Conservation (phyloP, 441 rosid species). For the Francoa sonchifolia region DNA sequence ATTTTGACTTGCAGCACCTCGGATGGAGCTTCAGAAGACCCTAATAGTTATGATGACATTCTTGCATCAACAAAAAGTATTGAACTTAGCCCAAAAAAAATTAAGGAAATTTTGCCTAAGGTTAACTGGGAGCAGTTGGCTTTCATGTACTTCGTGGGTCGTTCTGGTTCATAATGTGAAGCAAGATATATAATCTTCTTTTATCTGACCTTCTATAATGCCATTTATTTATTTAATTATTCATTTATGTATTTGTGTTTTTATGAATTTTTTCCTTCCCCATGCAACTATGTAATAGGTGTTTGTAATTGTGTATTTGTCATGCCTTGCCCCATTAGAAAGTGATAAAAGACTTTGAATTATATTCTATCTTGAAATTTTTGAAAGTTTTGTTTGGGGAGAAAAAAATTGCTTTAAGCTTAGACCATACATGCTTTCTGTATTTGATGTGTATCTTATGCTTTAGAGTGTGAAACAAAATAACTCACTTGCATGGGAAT, state of each 20-base stretch:
- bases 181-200: conserved; percentile 40
- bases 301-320: too few relatives aligned
- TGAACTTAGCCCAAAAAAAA: conserved; percentile 65
- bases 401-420: too few relatives aligned
- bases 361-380: too few relatives aligned
- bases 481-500: too few relatives aligned
- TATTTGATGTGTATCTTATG: too few relatives aligned
- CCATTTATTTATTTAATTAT: not conserved
- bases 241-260: not conserved
- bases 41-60: conserved; percentile 32
- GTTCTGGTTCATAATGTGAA: conserved; percentile 79
- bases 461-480: too few relatives aligned
- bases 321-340: too few relatives aligned
- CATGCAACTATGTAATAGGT: too few relatives aligned
- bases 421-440: too few relatives aligned
- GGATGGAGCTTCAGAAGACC: conserved; percentile 31
- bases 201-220: conserved; percentile 2
- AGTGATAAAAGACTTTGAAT: too few relatives aligned
- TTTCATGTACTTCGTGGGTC: conserved; percentile 38
- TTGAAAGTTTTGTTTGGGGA: too few relatives aligned
- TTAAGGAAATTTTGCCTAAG: conserved; percentile 66
- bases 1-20: conserved; percentile 33
- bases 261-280: too few relatives aligned
- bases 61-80: conserved; percentile 45
- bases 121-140: conserved; percentile 81